Percentiles rank a stretch among this genome's conserved stretches.
Conservation (phyloP, 208 protist genomes). For the Kentomonas sorsogonicus region DNA sequence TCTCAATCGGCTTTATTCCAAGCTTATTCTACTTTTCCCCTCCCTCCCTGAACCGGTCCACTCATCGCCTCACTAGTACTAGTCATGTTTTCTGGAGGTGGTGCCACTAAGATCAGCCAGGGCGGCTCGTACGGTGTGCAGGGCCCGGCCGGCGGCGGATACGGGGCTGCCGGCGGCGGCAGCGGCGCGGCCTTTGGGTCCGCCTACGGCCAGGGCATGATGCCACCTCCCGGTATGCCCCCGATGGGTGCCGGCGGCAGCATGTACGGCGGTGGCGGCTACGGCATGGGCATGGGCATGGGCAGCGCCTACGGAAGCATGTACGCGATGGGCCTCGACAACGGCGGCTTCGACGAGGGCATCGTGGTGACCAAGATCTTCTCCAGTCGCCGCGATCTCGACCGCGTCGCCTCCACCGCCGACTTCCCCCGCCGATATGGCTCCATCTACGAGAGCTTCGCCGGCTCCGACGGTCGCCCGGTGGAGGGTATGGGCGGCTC, state of each 20-base stretch:
- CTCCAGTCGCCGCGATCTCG: constrained; percentile 56
- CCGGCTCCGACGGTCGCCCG: constrained; percentile 3
- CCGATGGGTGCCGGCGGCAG: constrained; percentile 40
- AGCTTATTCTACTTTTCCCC: no score
- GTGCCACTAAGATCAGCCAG: constrained; percentile 17
- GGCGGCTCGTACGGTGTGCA: not conserved
- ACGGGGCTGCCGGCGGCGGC: constrained; percentile 9
- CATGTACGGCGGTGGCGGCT: constrained; percentile 27
- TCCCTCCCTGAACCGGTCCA: no score
- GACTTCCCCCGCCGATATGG: constrained; percentile 49
- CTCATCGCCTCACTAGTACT: no score
- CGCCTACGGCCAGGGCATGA: constrained; percentile 19
- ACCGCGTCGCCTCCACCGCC: constrained; percentile 27
- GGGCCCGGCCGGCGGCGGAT: constrained; percentile 7
- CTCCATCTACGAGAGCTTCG: constrained; percentile 40
- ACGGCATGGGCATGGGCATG: constrained; percentile 9
- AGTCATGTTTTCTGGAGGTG: no score
- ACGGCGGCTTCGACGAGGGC: constrained; percentile 24
- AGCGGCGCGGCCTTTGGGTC: constrained; percentile 9
- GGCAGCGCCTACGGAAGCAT: constrained; percentile 8
- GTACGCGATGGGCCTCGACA: constrained; percentile 22
- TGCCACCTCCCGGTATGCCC: no score
- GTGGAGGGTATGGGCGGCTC: no score
- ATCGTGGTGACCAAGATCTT: constrained; percentile 67
- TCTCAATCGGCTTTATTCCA: no score